A percentile compares a stretch with the other conserved stretches of the same genome.
These are phyloP conservation scores for Gossypium stocksii DNA, from an alignment of 345 rosid species.

Conservation along the genomic window DNA sequence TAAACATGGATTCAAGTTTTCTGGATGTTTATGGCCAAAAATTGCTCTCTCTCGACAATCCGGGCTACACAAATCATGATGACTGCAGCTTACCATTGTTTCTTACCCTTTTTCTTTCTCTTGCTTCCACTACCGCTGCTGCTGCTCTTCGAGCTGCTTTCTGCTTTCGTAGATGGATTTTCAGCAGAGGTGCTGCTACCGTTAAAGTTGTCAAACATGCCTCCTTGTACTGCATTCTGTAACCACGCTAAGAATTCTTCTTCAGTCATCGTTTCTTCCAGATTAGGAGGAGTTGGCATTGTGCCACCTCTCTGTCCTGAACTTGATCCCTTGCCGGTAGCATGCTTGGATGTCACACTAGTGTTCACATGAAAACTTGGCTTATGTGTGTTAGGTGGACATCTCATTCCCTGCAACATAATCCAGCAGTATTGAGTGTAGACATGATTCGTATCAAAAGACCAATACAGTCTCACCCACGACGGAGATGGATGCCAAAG, in stretches of 20 bases:
- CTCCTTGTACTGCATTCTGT: conserved; percentile 80
- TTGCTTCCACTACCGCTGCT: conserved; percentile 39
- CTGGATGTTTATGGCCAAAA: background rate
- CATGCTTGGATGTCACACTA: conserved; percentile 50
- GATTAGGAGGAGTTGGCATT: conserved; percentile 48
- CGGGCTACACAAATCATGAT: background rate
- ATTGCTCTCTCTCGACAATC: background rate
- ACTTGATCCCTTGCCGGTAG: conserved; percentile 46
- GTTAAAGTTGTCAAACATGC: conserved; percentile 53
- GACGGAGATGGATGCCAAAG: background rate
- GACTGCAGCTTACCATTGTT: conserved; percentile 49
- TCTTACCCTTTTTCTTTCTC: conserved; percentile 82
- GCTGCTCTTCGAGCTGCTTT: conserved; percentile 35
- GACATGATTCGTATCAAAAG: background rate
- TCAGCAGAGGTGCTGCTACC: conserved; percentile 30
- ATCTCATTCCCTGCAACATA: conserved; percentile 87
- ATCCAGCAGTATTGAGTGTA: background rate
- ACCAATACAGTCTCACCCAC: background rate
- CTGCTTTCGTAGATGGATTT: conserved; percentile 40
- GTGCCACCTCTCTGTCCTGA: conserved; percentile 58
- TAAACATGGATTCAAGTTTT: conserved; percentile 2
- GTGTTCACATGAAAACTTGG: conserved; percentile 97
- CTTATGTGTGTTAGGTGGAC: conserved; percentile 87
- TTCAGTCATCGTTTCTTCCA: conserved; percentile 86
- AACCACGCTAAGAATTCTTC: conserved; percentile 86